Base-by-base conservation (phyloP, 2,329 filamentous ascomycete genomes). In the Alternaria hordeiaustralica region DNA sequence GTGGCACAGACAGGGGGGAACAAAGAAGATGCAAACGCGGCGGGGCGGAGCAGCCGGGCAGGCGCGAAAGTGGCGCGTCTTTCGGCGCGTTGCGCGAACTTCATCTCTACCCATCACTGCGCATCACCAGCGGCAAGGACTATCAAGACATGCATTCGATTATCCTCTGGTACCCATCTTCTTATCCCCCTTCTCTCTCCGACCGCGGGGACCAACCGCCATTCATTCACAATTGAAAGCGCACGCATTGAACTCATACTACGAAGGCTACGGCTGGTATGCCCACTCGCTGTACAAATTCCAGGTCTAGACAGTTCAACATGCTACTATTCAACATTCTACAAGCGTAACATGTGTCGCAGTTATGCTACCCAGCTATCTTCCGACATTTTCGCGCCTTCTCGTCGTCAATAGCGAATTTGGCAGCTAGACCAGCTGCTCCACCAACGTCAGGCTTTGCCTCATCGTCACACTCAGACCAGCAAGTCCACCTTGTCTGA, bases 331-430 rank as follows among this genome's bases (percentile, higher is more conserved):
- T 18, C 5, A 18, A 11, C 36, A 11, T 18, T 10, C 8, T 18
- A 1, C 3, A 41, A 6, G 6, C 8, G 0, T 6, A 18, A 3
- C 9, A 1, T 41, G 1, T 5, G 8, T 18, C 36, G 9, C 36
- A 41, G 2, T 6, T 7, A 18, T 41, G 2, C 36, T 41, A 41
- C 36, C 2, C 36, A 41, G 0, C 47, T 2, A 6, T 21, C 47
- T 51, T 33, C n/a, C 8, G 26, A 51, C 11, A 4, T 15, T 4
- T 11, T 7, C 12, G 26, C 18, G 28, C 12, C 21, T 28, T 9
- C 20, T 36, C 18, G 13, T 25, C 26, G 13, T 51, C 47, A 23
- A 23, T 8, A 21, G 25, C 26, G 46, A 36, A 23, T 10, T 15
- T 36, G 15, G 18, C 55, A 25, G 43, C 18, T 36, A 36, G 26